Base-by-base conservation (phyloP, 2,329 filamentous ascomycete genomes). In the Hansfordia pulvinata region DNA sequence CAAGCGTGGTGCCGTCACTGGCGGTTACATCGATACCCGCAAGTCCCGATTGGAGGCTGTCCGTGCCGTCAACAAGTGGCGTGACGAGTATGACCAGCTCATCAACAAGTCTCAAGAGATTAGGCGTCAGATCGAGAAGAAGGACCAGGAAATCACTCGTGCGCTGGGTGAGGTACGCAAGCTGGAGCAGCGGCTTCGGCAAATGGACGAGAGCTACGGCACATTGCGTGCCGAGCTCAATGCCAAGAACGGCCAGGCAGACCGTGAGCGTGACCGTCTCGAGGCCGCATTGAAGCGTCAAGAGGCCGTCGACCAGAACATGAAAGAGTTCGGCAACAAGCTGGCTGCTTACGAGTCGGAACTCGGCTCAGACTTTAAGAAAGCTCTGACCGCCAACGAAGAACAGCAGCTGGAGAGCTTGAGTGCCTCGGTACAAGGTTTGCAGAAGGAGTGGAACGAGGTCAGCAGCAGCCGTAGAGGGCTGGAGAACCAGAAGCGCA, bases 1-100 rank as follows among this genome's bases (percentile, higher is more conserved):
- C 55, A 93, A 92, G 57, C 80, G 88, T 40, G 90, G 90, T 53
- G 88, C 86, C 10, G 73, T 98, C 60, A 94, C 85, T 25, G 90
- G 90, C 61, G 90, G 90, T 41, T 98, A 79, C 46, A 79, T 93
- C 35, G 90, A 98, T 46, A 72, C 80, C 8, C 71, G 80, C 18
- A 78, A 76, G 38, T 96, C 88, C 2, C 77, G 88, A 13, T 64
- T 96, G n/a, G 78, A 88, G 41, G 84, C 80, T 16, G 78, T 93
- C 17, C 76, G 77, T 32, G 65, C 72, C 5, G 71, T 88, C 17
- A 72, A 75, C 29, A 76, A 73, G 41, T 83, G 79, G 62, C 73
- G 85, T 19, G 66, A 75, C 26, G 75, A 83, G 43, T 79, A 72
- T 36, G 84, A 93, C 25, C 54, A 60, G 8, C 65, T 85, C 28